Evolutionary conservation across 1,284 basidiomycete genomes (phyloP).

Genomic region (Golubevia sp.): DNA sequence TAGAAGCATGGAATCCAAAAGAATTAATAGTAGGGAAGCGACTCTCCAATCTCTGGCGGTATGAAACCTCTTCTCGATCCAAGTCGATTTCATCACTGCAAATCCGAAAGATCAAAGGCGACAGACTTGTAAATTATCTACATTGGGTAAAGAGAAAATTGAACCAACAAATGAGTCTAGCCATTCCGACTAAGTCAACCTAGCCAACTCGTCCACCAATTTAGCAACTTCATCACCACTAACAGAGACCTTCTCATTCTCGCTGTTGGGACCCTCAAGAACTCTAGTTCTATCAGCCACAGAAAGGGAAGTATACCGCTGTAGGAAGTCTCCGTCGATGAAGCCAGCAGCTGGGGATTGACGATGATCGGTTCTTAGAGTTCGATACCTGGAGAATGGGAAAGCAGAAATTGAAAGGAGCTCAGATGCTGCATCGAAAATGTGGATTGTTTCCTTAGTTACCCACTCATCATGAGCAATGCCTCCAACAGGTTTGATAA

Average conservation of each 20-base stretch:
- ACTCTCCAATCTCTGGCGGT: too few relatives aligned
- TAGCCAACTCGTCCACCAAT: not conserved
- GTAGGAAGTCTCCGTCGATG: conserved; percentile 43
- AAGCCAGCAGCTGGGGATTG: conserved; percentile 29
- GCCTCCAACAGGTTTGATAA: conserved; percentile 20
- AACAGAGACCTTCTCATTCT: not conserved
- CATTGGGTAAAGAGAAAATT: too few relatives aligned
- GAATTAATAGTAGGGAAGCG: too few relatives aligned
- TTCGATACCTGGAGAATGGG: conserved; percentile 16
- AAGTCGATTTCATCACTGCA: too few relatives aligned
- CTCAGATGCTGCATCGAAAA: too few relatives aligned
- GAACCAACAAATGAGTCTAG: too few relatives aligned
- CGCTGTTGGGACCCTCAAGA: not conserved
- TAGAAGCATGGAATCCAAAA: too few relatives aligned
- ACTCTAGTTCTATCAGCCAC: not conserved
- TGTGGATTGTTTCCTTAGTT: too few relatives aligned
- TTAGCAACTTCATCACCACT: not conserved
- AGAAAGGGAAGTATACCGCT: conserved; percentile 11
- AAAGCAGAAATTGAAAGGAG: not conserved
- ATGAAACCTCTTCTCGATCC: too few relatives aligned
- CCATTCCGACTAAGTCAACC: too few relatives aligned
- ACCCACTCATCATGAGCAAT: conserved; percentile 36
- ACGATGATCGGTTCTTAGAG: conserved; percentile 53
- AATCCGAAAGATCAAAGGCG: too few relatives aligned
- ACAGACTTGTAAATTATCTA: too few relatives aligned